Base-by-base conservation (phyloP, 495 filamentous ascomycete genomes). In the Daldinia vernicosa region DNA sequence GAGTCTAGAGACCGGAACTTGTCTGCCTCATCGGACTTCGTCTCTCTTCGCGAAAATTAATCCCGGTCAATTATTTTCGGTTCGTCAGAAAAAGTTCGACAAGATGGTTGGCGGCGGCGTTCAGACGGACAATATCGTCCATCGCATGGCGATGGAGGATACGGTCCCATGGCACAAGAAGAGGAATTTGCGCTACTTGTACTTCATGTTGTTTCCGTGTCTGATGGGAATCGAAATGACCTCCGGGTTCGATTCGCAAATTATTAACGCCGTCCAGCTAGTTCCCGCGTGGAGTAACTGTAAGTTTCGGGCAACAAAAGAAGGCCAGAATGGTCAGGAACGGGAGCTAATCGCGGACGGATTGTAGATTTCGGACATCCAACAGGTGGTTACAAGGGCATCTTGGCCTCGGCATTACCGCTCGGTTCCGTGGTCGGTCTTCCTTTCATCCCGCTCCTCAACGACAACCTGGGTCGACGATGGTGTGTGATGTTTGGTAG, bases 201-300 rank as follows among this genome's bases (percentile, higher is more conserved):
- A 91, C 76, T 75, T 89, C 8, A 64, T 89, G 67, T 77, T 92
- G 62, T 86, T 90, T 70, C 87, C 89, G n/a, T 85, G 88, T 9
- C 84, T 86, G 70, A 89, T 91, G 78, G 89, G 90, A 11, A 87
- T 90, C 52, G 90, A 91, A 78, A 88, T 90, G 80, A 92, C 89
- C 1, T 90, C 88, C 26, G 89, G 90, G 0, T 92, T 91, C 74
- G 89, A 92, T 76, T 89, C 87, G 7, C 88, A 89, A 67, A 87
- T 92, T 75, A 90, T 92, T 79, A 92, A 91, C 66, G 86, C 86
- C 2, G 83, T 91, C 3, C 89, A 92, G 76, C 85, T 88, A 32
- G 84, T 90, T 17, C 76, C 80, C 7, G 78, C 80, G 6, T 91
- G 87, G 88, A 82, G 84, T 55, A 67, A 75, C 8, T 91, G 88